phyloP scores from a whole-genome alignment of 768 basidiomycete species.

The Omphalotus guepiniiformis region DNA sequence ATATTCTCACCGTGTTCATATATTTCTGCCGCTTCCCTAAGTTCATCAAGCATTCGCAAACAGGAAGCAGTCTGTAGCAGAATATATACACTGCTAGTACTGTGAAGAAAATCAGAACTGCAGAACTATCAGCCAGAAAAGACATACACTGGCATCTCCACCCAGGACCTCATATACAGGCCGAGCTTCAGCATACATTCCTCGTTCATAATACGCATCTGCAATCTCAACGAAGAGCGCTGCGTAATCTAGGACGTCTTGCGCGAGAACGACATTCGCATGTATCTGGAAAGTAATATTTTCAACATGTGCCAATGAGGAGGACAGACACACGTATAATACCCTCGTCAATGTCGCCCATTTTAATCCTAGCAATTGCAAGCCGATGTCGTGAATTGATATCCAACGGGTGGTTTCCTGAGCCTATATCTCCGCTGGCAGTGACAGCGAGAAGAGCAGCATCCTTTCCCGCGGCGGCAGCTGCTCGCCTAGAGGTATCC shows the following conservation, averaged over 20 bases:
- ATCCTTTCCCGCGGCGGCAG: conserved; percentile 8
- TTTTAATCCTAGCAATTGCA: conserved; percentile 75
- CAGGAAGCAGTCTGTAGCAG: conserved; percentile 80
- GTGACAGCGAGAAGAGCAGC: conserved; percentile 9
- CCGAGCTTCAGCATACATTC: conserved; percentile 73
- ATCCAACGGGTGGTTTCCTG: conserved; percentile 62
- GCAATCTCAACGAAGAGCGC: conserved; percentile 81
- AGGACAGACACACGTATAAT: conserved; percentile 45
- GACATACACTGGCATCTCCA: conserved; percentile 62
- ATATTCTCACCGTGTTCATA: conserved; percentile 70
- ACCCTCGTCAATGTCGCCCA: conserved; percentile 78
- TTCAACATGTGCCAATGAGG: neutral
- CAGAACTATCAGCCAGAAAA: neutral
- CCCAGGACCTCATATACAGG: conserved; percentile 79
- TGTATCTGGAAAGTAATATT: conserved; percentile 52
- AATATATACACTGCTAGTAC: conserved; percentile 71
- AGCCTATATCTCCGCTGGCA: conserved; percentile 30
- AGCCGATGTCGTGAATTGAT: conserved; percentile 79
- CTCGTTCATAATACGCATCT: conserved; percentile 75
- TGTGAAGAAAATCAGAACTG: conserved; percentile 22
- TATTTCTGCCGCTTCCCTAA: conserved; percentile 74
- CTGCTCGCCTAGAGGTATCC: conserved; percentile 8
- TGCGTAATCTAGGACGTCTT: conserved; percentile 75
- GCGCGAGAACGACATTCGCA: conserved; percentile 60
- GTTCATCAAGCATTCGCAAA: conserved; percentile 69